Conservation (phyloP, 2,329 filamentous ascomycete species). For the Eutypa lata region DNA sequence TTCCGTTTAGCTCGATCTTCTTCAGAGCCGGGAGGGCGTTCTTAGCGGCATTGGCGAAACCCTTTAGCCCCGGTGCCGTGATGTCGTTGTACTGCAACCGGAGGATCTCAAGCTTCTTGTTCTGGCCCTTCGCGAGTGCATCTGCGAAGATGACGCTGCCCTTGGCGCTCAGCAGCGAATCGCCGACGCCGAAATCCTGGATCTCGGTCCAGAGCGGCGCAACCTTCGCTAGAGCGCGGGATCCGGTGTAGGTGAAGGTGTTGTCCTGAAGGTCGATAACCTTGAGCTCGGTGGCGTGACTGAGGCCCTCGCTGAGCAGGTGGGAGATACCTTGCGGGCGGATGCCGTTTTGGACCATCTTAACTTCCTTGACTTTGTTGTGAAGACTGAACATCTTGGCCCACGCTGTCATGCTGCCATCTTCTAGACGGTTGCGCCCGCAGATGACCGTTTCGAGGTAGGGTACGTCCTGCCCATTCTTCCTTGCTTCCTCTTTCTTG, state of each 20-base stretch:
- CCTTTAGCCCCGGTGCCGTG: conserved; percentile 69
- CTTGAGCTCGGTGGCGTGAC: conserved; percentile 64
- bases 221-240: conserved; percentile 72
- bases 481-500: conserved; percentile 77
- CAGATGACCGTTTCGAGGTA: conserved; percentile 95
- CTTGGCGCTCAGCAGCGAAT: conserved; percentile 77
- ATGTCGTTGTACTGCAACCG: conserved; percentile 95
- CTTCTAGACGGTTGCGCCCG: conserved; percentile 92
- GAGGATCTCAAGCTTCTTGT: conserved; percentile 75
- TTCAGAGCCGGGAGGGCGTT: conserved; percentile 70
- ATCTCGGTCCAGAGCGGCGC: conserved; percentile 72
- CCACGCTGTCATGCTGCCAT: conserved; percentile 95
- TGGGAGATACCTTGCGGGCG: conserved; percentile 86
- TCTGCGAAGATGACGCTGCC: conserved; percentile 72
- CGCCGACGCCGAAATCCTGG: conserved; percentile 81
- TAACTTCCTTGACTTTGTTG: conserved; percentile 75
- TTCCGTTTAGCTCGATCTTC: conserved; percentile 91
- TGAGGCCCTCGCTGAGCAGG: conserved; percentile 75
- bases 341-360: conserved; percentile 99
- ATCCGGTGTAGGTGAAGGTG: conserved; percentile 83
- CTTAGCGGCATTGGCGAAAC: conserved; percentile 66
- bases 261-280: conserved; percentile 95
- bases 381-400: conserved; percentile 83
- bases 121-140: conserved; percentile 71
- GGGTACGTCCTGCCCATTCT: conserved; percentile 69